Base-by-base conservation (phyloP, 768 basidiomycete species). In the Phanerodontia chrysosporium region DNA sequence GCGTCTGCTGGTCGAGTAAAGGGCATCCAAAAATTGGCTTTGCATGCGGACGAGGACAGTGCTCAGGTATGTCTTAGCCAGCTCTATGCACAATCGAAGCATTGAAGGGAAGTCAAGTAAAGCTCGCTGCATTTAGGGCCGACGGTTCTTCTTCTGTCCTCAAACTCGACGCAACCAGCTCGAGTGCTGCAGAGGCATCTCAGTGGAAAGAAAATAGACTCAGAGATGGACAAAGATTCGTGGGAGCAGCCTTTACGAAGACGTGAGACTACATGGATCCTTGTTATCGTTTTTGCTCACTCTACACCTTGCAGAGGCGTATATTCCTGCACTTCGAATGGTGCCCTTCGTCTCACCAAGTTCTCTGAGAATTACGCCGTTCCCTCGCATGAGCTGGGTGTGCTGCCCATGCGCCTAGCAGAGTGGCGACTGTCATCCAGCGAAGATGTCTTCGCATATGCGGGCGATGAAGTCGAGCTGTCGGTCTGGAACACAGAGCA, bases 381-480 rank as follows among this genome's bases (percentile, higher is more conserved):
- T 14, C 51, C 66, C 16, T 44, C 68, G 12, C 49, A 72, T 64
- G 61, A 66, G 42, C 68, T 74, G 57, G 74, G 78, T 7, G 75
- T 75, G 9, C 78, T 93, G 48, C 90, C 91, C 2, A 84, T 80
- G 59, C 84, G 88, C 22, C 76, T 94, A n/a, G 74, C 72, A 48
- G 83, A 82, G 55, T 91, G 90, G 87, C 78, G 78, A 30, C 66
- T 90, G 24, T 82, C 84, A 1, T 67, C 74, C 18, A 74, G 81
- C 58, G 73, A 73, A 2, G 68, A 77, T 35, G 80, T 79, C 0
- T 93, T 95, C 73, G 80, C 85, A 1, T 94, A 92, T 61, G 92
- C 87, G 13, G 92, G 92, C 2, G 85, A 93, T 62, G 92, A 95
- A 71, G 90, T 95, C 18, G 89, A 92, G 58, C 70, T 90, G 1